These are phyloP conservation scores for Cerrena zonata DNA, from an alignment of 1,284 basidiomycete species.

Conservation along the genomic window DNA sequence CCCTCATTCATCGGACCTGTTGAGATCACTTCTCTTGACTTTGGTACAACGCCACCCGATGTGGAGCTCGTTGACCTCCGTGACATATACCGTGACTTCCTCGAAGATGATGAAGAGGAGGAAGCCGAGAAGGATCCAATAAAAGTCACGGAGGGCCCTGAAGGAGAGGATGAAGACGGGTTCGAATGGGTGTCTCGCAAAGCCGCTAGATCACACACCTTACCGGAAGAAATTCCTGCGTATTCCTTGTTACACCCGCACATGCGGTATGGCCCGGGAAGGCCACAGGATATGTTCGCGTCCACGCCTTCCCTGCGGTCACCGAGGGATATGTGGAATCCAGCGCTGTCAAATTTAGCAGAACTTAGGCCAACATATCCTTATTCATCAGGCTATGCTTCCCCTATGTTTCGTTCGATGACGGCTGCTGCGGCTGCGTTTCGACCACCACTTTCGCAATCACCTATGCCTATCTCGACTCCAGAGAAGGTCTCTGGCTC, in stretches of 20 bases:
- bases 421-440: constrained; percentile 10
- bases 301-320: constrained; percentile 47
- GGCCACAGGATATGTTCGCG: constrained; percentile 49
- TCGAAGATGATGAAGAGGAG: constrained; percentile 76
- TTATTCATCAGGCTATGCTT: constrained; percentile 25
- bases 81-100: constrained; percentile 91
- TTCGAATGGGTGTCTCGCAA: constrained; percentile 76
- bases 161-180: constrained; percentile 50
- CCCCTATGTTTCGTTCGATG: constrained; percentile 22
- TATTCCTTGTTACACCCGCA: constrained; percentile 68
- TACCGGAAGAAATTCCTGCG: constrained; percentile 51
- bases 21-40: constrained; percentile 78
- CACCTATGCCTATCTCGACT: background rate
- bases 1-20: constrained; percentile 94
- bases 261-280: constrained; percentile 57
- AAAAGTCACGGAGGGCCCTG: constrained; percentile 44
- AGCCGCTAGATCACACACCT: constrained; percentile 41
- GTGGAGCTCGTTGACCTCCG: constrained; percentile 86
- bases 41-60: constrained; percentile 79
- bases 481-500: background rate
- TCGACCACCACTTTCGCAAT: background rate
- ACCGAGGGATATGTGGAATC: constrained; percentile 45
- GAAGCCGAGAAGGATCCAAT: constrained; percentile 39
- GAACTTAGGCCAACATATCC: constrained; percentile 27
- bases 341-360: constrained; percentile 29